A percentile compares a stretch with the other conserved stretches of the same genome.
These are phyloP conservation scores for Darksidea phi DNA, from an alignment of 495 filamentous ascomycete genomes.

Conservation along the genomic window DNA sequence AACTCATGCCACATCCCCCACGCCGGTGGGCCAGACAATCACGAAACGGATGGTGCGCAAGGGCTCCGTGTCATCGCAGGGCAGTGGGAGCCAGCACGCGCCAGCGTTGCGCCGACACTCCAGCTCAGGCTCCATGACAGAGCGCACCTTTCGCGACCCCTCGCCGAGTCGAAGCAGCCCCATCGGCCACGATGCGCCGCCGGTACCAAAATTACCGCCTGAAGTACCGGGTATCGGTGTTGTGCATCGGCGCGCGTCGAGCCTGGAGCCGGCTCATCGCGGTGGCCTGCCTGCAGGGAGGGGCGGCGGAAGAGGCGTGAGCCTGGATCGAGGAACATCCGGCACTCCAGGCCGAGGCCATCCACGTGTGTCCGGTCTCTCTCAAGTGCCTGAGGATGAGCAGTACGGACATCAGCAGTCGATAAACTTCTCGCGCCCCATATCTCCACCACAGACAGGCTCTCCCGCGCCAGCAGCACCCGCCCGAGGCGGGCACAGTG, in stretches of 20 bases:
- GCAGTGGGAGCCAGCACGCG: slow-evolving; percentile 49
- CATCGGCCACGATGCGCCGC: slow-evolving; percentile 55
- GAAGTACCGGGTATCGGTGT: slow-evolving; percentile 46
- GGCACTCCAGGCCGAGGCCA: slow-evolving; percentile 17
- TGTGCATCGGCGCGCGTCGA: slow-evolving; percentile 48
- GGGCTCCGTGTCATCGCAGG: slow-evolving; percentile 65
- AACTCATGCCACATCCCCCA: slow-evolving; percentile 71
- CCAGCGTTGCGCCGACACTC: slow-evolving; percentile 58
- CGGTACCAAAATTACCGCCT: slow-evolving; percentile 69
- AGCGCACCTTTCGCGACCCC: slow-evolving; percentile 75
- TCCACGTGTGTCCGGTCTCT: slow-evolving; percentile 37
- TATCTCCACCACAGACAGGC: slow-evolving; percentile 51
- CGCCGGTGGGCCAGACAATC: slow-evolving; percentile 73
- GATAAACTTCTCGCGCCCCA: slow-evolving; percentile 85
- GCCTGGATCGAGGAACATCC: slow-evolving; percentile 47
- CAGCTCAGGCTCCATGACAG: slow-evolving; percentile 80
- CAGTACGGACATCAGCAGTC: slow-evolving; percentile 64
- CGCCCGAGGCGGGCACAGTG: slow-evolving; percentile 24
- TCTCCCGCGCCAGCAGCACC: slow-evolving; percentile 41
- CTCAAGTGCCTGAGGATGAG: slow-evolving; percentile 50
- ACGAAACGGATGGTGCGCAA: slow-evolving; percentile 80
- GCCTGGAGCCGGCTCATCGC: slow-evolving; percentile 55
- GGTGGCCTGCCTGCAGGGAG: slow-evolving; percentile 49
- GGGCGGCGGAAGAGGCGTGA: slow-evolving; percentile 46
- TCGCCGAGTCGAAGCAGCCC: slow-evolving; percentile 54